Conservation (phyloP, 2,329 filamentous ascomycete species). For the Teratosphaeria pseudoeucalypti region DNA sequence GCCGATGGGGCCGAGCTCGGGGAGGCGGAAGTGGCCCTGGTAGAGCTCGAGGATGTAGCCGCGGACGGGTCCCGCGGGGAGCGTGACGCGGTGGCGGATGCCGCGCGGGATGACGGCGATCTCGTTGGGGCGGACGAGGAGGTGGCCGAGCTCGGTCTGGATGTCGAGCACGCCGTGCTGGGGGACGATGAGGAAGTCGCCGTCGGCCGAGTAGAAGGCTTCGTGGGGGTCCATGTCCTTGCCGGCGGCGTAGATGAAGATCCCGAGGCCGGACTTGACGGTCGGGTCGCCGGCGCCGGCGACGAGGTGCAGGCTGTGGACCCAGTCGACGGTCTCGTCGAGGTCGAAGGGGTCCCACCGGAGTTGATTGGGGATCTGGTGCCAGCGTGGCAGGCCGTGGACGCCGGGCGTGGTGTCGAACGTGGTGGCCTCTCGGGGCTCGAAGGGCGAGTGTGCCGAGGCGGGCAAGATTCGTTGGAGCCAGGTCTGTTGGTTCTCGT, state of each 20-base stretch:
- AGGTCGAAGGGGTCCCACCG: conserved; percentile 72
- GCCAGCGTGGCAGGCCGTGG: conserved; percentile 47
- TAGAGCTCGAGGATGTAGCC: conserved; percentile 61
- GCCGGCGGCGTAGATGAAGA: conserved; percentile 70
- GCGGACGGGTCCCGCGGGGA: conserved; percentile 50
- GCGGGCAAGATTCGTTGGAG: conserved; percentile 48
- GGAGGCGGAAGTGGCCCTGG: conserved; percentile 53
- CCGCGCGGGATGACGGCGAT: conserved; percentile 57
- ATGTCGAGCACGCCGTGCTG: conserved; percentile 57
- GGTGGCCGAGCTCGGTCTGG: conserved; percentile 55
- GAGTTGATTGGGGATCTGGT: conserved; percentile 70
- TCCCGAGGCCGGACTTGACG: conserved; percentile 67
- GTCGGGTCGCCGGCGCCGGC: conserved; percentile 72
- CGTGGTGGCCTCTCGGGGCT: conserved; percentile 37
- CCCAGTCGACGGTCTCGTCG: conserved; percentile 58
- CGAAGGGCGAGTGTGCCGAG: conserved; percentile 47
- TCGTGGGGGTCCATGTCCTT: conserved; percentile 63
- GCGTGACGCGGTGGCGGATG: conserved; percentile 51
- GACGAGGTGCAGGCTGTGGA: conserved; percentile 59
- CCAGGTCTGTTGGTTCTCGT: conserved; percentile 50
- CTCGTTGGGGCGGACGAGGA: conserved; percentile 58
- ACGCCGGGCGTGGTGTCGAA: conserved; percentile 42
- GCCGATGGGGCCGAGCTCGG: conserved; percentile 56
- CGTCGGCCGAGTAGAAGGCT: conserved; percentile 74
- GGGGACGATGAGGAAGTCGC: conserved; percentile 56